These are phyloP conservation scores for Meyerozyma guilliermondii DNA, from an alignment of 1,139 yeast species.

Conservation along the genomic window DNA sequence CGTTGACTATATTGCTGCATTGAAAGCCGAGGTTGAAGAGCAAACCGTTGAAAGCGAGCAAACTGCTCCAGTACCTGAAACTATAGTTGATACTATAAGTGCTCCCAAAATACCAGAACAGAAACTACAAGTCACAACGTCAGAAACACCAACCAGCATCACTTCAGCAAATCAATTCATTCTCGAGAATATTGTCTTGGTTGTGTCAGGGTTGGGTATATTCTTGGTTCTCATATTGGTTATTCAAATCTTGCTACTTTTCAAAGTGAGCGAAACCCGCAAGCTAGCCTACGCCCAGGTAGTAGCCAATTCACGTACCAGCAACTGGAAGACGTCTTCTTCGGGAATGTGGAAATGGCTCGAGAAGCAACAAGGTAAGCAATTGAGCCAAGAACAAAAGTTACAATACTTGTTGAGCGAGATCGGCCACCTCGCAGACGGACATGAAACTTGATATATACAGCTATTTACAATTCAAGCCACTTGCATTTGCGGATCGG, in stretches of 20 bases:
- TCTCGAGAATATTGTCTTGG: neutral
- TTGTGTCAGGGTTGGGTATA: neutral
- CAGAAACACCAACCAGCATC: no score
- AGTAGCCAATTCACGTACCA: neutral
- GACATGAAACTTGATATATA: neutral
- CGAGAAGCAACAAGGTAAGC: neutral
- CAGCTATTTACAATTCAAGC: conserved; percentile 1
- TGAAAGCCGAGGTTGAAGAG: conserved; percentile 24
- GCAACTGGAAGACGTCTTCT: neutral
- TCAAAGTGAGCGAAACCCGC: neutral
- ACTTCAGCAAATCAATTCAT: neutral
- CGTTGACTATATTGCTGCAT: conserved; percentile 25
- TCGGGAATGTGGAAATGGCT: neutral
- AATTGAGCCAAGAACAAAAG: neutral
- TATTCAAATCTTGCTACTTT: neutral
- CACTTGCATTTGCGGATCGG: conserved; percentile 20
- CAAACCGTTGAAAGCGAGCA: neutral
- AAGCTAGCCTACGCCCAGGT: neutral
- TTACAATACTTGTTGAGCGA: neutral
- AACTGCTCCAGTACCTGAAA: neutral
- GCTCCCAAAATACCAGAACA: neutral
- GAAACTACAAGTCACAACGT: neutral
- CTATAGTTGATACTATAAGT: neutral
- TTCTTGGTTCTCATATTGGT: neutral
- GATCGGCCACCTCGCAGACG: neutral